Base-by-base conservation (phyloP, 179 eudicot species). In the Nepenthes alata region DNA sequence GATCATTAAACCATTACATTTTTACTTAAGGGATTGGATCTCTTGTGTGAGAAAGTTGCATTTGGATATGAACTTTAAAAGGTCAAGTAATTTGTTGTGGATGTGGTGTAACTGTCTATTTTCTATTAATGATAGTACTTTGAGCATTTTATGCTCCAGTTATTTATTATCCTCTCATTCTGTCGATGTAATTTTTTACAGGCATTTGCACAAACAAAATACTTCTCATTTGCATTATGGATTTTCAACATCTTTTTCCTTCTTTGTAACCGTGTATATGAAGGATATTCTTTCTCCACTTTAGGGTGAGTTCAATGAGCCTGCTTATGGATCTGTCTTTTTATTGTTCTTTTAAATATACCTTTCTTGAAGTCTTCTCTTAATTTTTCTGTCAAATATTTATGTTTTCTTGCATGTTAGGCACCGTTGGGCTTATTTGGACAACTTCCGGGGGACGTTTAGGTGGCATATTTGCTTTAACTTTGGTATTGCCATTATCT, bases 391-490 rank as follows among this genome's bases (percentile, higher is more conserved):
- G 60, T 16, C 45, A 15, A 52, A 53, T 47, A 35, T 35, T 48
- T 60, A 16, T 65, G 52, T 59, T 63, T 62, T 36, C 35, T 59
- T 58, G 3, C 62, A 35, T 61, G 36, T 57, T 72, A 84, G 98
- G 80, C 77, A 82, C 41, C 81, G 58, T 45, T 93, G 85, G 93
- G 88, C 90, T 54, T 85, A 72, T 62, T 60, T 93, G 75, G 98
- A 93, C 75, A 71, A 75, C 59, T 80, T 75, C 58, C 88, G 98
- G 50, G 96, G 98, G 51, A 74, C 95, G 71, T 93, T 89, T 72
- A 83, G 98, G 73, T 93, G 98, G 98, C 96, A 93, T 65, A 87
- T 93, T 69, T 93, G 98, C 84, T 93, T 93, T 74, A 93, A 93
- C 70, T 93, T 93, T 74, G 98, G 98, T 93, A 93, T 51, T 49